Base-by-base conservation (phyloP, 1,284 basidiomycete species). In the Cryptococcus neoformans region DNA sequence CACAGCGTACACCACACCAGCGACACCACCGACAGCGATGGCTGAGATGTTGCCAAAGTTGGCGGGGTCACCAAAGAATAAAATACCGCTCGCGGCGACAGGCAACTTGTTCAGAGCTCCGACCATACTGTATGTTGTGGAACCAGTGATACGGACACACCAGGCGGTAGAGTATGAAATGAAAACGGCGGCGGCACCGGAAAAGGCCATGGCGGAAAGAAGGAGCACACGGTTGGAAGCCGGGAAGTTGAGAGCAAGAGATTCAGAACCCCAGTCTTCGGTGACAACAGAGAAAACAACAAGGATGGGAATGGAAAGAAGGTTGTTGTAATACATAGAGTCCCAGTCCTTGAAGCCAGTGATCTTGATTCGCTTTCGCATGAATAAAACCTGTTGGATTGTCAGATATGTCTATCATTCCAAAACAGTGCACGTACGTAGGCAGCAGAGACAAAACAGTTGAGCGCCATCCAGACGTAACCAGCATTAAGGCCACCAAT, bases 281-380 rank as follows among this genome's bases (percentile, higher is more conserved):
- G 89, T 80, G 50, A 94, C 67, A 60, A 99, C 70, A 6, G 94
- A 97, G 73, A 89, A 91, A 59, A 93, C 66, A 41, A 85, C 81
- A 41, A 99, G 81, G 35, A 98, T 85, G 41, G 96, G 93, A 66
- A 99, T 92, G 36, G 92, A 96, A 45, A 99, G 82, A 51, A 98
- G 78, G 78, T 99, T 99, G 82, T 97, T 98, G 82, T 98, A 99
- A 80, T 92, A 97, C 95, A 99, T 98, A 34, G 95, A 90, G 75
- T 99, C 96, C 94, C 93, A 97, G 74, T 99, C 95, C 60, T 93
- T 95, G 81, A 99, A 99, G 46, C 92, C 92, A 11, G 92, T 98
- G 45, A 84, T 77, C 81, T 99, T 99, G 82, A 99, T 99, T 56
- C 89, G 85, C 78, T 96, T 98, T 62, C 96, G 86, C 96, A 99